Evolutionary conservation across 768 basidiomycete species (phyloP), one percentile per base, ranked within the genome.

Genomic region (Russula ochroleuca): DNA sequence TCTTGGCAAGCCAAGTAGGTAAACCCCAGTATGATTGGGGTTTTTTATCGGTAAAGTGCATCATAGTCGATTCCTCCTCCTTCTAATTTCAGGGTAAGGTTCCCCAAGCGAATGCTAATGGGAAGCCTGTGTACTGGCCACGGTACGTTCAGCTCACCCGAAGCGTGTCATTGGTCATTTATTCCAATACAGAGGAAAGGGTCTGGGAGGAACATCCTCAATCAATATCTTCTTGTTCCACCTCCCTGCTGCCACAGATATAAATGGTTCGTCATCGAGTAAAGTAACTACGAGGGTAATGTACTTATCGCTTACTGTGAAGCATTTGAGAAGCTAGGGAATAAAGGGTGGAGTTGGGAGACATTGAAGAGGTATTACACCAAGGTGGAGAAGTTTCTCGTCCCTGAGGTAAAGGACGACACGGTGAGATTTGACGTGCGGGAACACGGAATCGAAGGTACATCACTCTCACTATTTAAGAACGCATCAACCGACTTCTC

Each of bases 301-400:
- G 2, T 25, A 10, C 25, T 52, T 19, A 63, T 51, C 3, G 33
- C 3, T 14, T 13, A n/a, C 41, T 8, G 4, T 33, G 35, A 19
- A 66, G 65, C 65, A 11, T 68, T 66, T 19, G 70, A 70, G 43
- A 59, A 57, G 37, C 60, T 71, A 7, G 70, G 70, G 14, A 71
- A 70, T 48, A 62, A 65, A 21, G 70, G 70, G 10, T 71, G 70
- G 70, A 69, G 69, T 25, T 71, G 70, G 70, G 50, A 66, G 25
- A 52, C 23, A 21, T 50, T 65, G 48, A 59, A 53, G 23, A 53
- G 58, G 43, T 70, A 71, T 50, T 62, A 43, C 52, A 69, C 59
- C 48, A 69, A 62, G 37, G 41, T 14, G 33, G 70, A 71, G 54
- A 48, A 52, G 9, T 68, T 57, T 23, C 57, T 48, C 35, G 53